phyloP scores from a whole-genome alignment of 169 alveolate species.

The Neospora caninum region DNA sequence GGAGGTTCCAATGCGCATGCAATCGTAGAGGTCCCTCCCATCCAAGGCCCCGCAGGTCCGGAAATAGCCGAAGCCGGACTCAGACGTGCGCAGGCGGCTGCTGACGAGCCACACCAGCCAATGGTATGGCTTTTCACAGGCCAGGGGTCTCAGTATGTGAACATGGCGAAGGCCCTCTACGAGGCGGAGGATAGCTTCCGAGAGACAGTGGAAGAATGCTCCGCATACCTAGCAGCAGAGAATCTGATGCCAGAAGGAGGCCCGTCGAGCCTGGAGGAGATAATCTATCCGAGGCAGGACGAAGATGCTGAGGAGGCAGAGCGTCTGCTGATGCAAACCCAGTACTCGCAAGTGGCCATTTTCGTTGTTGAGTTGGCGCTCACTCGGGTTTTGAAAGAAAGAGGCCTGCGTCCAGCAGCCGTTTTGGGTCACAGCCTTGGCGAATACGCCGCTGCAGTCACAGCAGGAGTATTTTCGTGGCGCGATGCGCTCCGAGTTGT shows the following conservation, averaged over 20 bases:
- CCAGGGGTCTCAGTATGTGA: slow-evolving; percentile 71
- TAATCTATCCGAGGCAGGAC: slow-evolving; percentile 54
- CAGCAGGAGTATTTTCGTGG: slow-evolving; percentile 71
- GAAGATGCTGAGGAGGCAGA: background rate
- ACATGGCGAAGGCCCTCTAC: slow-evolving; percentile 67
- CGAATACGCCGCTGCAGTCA: slow-evolving; percentile 81
- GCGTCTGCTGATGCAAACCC: slow-evolving; percentile 16
- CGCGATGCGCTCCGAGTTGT: slow-evolving; percentile 59
- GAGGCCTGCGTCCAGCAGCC: slow-evolving; percentile 74
- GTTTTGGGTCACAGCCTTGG: slow-evolving; percentile 80
- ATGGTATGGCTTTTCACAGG: slow-evolving; percentile 67
- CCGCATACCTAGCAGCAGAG: slow-evolving; percentile 18
- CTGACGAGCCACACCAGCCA: background rate
- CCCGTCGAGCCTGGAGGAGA: slow-evolving; percentile 52
- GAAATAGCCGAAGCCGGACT: background rate
- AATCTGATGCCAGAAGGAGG: slow-evolving; percentile 27
- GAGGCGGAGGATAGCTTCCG: slow-evolving; percentile 51
- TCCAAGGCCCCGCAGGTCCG: background rate
- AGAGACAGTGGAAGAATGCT: slow-evolving; percentile 56
- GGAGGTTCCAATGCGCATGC: slow-evolving; percentile 71
- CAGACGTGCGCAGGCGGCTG: background rate
- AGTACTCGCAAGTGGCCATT: slow-evolving; percentile 75
- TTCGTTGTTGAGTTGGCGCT: slow-evolving; percentile 74
- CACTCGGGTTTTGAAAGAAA: slow-evolving; percentile 67
- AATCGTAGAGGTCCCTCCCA: slow-evolving; percentile 46